These are phyloP conservation scores for Copromyces sp. DNA, from an alignment of 495 filamentous ascomycete genomes.

Conservation along the genomic window DNA sequence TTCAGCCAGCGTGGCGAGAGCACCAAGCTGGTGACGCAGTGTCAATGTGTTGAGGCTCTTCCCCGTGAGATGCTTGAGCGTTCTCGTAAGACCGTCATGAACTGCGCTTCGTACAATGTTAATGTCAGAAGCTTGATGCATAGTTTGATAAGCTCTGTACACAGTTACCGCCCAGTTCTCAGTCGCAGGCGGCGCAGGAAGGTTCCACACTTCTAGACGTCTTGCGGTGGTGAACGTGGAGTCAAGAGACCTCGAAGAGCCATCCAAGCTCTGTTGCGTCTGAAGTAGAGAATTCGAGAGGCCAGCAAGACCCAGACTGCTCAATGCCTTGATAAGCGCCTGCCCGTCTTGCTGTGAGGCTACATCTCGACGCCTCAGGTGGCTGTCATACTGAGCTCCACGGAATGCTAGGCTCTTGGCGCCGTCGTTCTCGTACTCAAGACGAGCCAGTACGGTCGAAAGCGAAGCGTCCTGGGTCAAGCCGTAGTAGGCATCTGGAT, in stretches of 20 bases:
- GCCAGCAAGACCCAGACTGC: conserved; percentile 57
- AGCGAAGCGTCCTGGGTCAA: conserved; percentile 69
- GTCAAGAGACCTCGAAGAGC: conserved; percentile 46
- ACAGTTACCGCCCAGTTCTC: conserved; percentile 54
- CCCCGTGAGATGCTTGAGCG: conserved; percentile 47
- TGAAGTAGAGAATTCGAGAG: conserved; percentile 64
- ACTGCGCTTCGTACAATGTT: conserved; percentile 40
- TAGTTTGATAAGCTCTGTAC: conserved; percentile 69
- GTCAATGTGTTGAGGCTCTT: conserved; percentile 47
- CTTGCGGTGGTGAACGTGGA: conserved; percentile 72
- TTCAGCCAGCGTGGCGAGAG: conserved; percentile 70
- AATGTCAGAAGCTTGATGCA: conserved; percentile 56
- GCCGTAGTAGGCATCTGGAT: conserved; percentile 95
- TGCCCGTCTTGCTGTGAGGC: conserved; percentile 33
- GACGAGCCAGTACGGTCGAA: conserved; percentile 60
- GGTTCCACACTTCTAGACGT: conserved; percentile 86
- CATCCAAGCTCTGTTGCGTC: conserved; percentile 45
- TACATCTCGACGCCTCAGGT: conserved; percentile 46
- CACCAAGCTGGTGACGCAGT: conserved; percentile 54
- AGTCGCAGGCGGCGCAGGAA: conserved; percentile 57
- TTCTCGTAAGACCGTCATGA: conserved; percentile 53
- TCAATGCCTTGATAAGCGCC: conserved; percentile 51
- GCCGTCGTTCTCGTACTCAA: conserved; percentile 88
- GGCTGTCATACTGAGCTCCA: conserved; percentile 83
- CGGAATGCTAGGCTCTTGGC: conserved; percentile 83